Percentiles rank a stretch among this genome's conserved stretches.
These are phyloP conservation scores for Knufia petricola DNA, from an alignment of 2,329 filamentous ascomycete species.

Conservation along the genomic window DNA sequence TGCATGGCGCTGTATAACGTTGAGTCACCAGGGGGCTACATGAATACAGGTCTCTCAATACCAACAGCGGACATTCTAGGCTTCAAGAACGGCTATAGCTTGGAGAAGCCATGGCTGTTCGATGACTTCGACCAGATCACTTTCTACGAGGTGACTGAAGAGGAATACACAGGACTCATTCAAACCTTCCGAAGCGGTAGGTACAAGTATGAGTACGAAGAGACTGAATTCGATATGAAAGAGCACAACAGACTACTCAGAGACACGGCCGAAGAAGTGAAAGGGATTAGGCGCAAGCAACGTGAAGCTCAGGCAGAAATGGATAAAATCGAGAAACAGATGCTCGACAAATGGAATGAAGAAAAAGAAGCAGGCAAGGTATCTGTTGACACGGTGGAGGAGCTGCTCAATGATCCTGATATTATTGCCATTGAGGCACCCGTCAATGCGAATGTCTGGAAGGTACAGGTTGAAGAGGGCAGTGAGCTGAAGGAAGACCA, in stretches of 20 bases:
- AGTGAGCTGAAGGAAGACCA: conserved; percentile 35
- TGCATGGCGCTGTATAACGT: conserved; percentile 49
- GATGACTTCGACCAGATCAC: conserved; percentile 48
- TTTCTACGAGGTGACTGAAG: conserved; percentile 45
- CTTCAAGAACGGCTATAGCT: conserved; percentile 41
- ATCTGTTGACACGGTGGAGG: conserved; percentile 41
- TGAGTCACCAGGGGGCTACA: conserved; percentile 48
- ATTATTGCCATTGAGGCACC: conserved; percentile 33
- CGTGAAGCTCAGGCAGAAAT: conserved; percentile 39
- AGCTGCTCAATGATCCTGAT: conserved; percentile 36
- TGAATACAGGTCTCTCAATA: conserved; percentile 45
- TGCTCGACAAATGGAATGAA: conserved; percentile 30
- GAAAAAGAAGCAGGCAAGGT: conserved; percentile 42
- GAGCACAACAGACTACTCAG: conserved; percentile 43
- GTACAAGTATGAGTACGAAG: conserved; percentile 44
- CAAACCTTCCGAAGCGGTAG: conserved; percentile 41
- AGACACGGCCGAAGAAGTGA: conserved; percentile 40
- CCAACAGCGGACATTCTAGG: conserved; percentile 46
- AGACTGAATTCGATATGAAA: conserved; percentile 46
- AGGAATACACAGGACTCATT: conserved; percentile 42
- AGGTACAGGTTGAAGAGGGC: conserved; percentile 37
- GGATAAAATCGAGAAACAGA: conserved; percentile 29
- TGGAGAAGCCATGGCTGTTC: conserved; percentile 44
- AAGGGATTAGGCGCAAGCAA: conserved; percentile 37
- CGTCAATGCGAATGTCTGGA: conserved; percentile 45